These are phyloP conservation scores for Pseudogymnoascus sp. DNA, from an alignment of 2,329 filamentous ascomycete genomes.

Conservation along the genomic window DNA sequence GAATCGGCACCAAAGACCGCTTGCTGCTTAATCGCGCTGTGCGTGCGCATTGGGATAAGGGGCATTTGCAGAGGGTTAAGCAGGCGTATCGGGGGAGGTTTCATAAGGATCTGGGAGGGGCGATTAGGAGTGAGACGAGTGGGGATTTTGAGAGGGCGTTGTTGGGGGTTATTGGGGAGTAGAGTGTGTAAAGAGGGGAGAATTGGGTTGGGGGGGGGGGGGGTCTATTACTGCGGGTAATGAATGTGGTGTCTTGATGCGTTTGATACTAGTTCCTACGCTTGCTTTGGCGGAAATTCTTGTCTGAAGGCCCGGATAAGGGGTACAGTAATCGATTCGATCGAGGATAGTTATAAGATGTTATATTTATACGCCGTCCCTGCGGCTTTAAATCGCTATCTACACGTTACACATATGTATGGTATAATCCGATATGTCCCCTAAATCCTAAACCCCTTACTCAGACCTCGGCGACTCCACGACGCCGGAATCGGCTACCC, in stretches of 20 bases:
- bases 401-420: background rate
- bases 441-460: background rate
- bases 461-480: background rate
- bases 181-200: background rate
- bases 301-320: background rate
- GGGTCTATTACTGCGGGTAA: background rate
- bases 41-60: constrained; percentile 72
- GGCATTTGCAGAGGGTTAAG: constrained; percentile 67
- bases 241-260: background rate
- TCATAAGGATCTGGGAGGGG: constrained; percentile 53
- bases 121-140: constrained; percentile 75
- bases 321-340: background rate
- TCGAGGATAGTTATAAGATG: background rate
- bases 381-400: background rate
- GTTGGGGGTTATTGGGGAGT: constrained; percentile 49
- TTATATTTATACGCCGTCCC: background rate
- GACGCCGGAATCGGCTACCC: constrained; percentile 11
- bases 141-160: constrained; percentile 73
- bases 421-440: background rate
- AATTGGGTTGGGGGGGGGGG: background rate
- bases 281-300: background rate
- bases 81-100: constrained; percentile 66
- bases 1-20: constrained; percentile 77
- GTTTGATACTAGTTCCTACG: background rate
- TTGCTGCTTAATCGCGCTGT: constrained; percentile 71